A percentile compares a stretch with the other conserved stretches of the same genome.
Evolutionary conservation across 2,329 filamentous ascomycete genomes (phyloP).

Genomic region (Colletotrichum noveboracense): DNA sequence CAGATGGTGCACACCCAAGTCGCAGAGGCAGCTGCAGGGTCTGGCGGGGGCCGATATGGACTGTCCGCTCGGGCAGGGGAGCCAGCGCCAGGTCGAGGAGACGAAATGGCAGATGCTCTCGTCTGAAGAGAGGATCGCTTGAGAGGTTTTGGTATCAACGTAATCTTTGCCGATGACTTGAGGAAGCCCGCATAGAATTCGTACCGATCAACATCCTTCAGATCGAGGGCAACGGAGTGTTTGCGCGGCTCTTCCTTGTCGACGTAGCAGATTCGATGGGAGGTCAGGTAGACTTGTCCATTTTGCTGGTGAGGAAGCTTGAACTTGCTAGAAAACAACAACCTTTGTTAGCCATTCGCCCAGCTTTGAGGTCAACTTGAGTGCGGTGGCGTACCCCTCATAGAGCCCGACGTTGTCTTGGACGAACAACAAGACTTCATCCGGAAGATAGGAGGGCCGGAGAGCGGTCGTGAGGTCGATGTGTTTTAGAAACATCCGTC

Average conservation of each 20-base stretch:
- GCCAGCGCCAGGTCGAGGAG: constrained; percentile 48
- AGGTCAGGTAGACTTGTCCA: constrained; percentile 95
- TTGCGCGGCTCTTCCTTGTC: constrained; percentile 86
- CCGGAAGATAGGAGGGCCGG: constrained; percentile 87
- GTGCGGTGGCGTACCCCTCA: constrained; percentile 75
- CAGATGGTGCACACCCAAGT: constrained; percentile 98
- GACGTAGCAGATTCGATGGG: constrained; percentile 94
- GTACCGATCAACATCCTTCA: constrained; percentile 89
- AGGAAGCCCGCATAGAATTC: constrained; percentile 95
- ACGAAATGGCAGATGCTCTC: constrained; percentile 52
- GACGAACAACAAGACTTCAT: constrained; percentile 94
- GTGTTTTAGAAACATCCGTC: constrained; percentile 96
- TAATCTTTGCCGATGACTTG: constrained; percentile 94
- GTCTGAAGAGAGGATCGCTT: constrained; percentile 68
- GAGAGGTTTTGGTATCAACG: constrained; percentile 79
- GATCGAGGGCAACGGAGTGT: constrained; percentile 82
- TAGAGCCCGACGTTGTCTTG: constrained; percentile 98
- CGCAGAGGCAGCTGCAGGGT: constrained; percentile 61
- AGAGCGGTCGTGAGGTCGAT: constrained; percentile 96
- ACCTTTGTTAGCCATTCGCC: background rate
- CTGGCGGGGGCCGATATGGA: constrained; percentile 46
- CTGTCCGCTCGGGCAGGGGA: constrained; percentile 52
- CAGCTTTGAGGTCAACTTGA: background rate
- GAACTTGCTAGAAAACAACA: constrained; percentile 71
- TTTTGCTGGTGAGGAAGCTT: constrained; percentile 95